These are phyloP conservation scores for Fomitopsis serialis DNA, from an alignment of 768 basidiomycete species.

Conservation along the genomic window DNA sequence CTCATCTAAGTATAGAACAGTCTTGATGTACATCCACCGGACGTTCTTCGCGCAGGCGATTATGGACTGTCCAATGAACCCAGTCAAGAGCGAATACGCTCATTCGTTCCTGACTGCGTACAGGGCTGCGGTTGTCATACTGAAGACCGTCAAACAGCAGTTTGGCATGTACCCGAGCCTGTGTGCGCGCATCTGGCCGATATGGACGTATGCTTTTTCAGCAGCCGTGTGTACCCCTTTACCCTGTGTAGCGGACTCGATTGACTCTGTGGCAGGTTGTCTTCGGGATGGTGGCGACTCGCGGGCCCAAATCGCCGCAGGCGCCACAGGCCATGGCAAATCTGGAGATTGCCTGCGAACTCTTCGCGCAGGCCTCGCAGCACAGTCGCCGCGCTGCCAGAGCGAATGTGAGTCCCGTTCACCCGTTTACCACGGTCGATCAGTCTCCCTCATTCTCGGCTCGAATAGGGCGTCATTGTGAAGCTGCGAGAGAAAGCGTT, in stretches of 20 bases:
- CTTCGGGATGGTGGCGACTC: constrained; percentile 74
- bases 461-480: constrained; percentile 48
- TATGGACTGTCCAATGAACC: constrained; percentile 61
- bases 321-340: constrained; percentile 65
- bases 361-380: constrained; percentile 59
- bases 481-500: constrained; percentile 64
- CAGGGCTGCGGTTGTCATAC: constrained; percentile 59
- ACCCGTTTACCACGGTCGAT: background rate
- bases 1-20: constrained; percentile 28
- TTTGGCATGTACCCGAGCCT: constrained; percentile 52
- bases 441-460: background rate
- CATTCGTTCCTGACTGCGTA: constrained; percentile 70
- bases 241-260: no score
- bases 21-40: constrained; percentile 60
- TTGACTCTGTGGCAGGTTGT: constrained; percentile 54
- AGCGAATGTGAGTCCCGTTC: constrained; percentile 50
- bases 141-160: constrained; percentile 43
- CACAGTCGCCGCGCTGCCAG: constrained; percentile 59
- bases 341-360: constrained; percentile 57
- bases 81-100: constrained; percentile 63
- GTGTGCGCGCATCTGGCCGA: constrained; percentile 55
- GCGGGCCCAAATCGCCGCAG: constrained; percentile 63
- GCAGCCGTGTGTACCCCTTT: constrained; percentile 22
- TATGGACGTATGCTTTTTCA: constrained; percentile 55
- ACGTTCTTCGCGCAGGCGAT: constrained; percentile 72